Conservation (phyloP, 495 filamentous ascomycete genomes). For the Penicillium tannophilum region DNA sequence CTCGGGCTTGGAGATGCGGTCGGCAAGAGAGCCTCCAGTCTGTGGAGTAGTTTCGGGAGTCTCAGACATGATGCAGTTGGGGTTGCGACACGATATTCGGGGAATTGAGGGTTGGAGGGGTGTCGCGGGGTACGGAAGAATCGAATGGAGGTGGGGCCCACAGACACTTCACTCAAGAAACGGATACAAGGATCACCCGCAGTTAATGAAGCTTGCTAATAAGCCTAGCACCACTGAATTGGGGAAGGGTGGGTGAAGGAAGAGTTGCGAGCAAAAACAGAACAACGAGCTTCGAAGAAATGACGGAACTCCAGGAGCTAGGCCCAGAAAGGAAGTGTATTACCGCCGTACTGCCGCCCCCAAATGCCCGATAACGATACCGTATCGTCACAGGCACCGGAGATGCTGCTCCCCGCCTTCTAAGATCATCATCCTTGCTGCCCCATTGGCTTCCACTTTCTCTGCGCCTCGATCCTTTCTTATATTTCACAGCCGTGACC, state of each 20-base stretch:
- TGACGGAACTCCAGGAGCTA: constrained; percentile 17
- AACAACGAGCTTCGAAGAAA: constrained; percentile 5
- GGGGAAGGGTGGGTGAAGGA: background rate
- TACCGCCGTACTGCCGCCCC: constrained; percentile 10
- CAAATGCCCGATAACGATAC: constrained; percentile 10
- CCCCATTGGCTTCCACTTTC: constrained; percentile 12
- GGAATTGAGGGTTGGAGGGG: background rate
- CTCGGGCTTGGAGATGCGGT: constrained; percentile 59
- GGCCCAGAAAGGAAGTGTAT: constrained; percentile 10
- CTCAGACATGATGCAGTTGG: constrained; percentile 36
- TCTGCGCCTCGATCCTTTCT: background rate
- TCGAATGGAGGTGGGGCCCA: background rate
- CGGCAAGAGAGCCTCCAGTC: constrained; percentile 54
- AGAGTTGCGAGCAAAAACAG: background rate
- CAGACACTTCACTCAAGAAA: background rate
- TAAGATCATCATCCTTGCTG: constrained; percentile 23
- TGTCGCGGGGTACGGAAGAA: background rate
- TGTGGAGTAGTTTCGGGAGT: constrained; percentile 25
- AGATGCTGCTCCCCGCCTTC: constrained; percentile 39
- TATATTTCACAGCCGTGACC: background rate
- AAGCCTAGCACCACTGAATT: background rate
- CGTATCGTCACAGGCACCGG: constrained; percentile 39
- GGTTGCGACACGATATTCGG: background rate
- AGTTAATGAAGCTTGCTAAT: background rate
- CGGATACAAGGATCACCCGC: background rate